Evolutionary conservation across 257 asterid species (phyloP).

Genomic region (Lycium ferocissimum): DNA sequence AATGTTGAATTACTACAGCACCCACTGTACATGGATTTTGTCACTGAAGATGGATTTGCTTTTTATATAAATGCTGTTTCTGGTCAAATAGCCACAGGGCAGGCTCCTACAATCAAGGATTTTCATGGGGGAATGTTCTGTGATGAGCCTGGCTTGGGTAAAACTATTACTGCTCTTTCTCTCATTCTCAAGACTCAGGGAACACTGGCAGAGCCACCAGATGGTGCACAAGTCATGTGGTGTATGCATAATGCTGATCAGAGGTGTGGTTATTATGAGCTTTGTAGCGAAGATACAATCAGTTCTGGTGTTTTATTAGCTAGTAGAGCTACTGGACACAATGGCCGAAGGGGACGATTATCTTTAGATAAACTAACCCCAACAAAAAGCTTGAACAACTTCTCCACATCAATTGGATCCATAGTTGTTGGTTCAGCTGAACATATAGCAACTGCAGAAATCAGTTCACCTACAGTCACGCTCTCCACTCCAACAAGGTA

Average conservation of each 20-base stretch:
- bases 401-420: constrained; percentile 44
- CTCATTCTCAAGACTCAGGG: constrained; percentile 89
- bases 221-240: constrained; percentile 74
- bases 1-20: constrained; percentile 61
- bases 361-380: constrained; percentile 68
- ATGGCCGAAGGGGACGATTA: constrained; percentile 72
- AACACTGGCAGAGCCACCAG: constrained; percentile 78
- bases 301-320: constrained; percentile 41
- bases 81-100: constrained; percentile 70
- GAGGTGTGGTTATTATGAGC: constrained; percentile 89
- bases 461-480: constrained; percentile 43
- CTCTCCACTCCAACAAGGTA: constrained; percentile 44
- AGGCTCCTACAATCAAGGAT: constrained; percentile 67
- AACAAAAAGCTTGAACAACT: constrained; percentile 33
- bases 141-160: constrained; percentile 99
- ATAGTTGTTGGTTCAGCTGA: constrained; percentile 40
- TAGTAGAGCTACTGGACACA: constrained; percentile 52
- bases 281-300: constrained; percentile 48
- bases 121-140: constrained; percentile 97
- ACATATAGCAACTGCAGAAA: constrained; percentile 46
- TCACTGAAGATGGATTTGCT: constrained; percentile 70
- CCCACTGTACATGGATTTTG: constrained; percentile 74
- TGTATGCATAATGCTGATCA: constrained; percentile 70
- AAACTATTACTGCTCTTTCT: constrained; percentile 92
- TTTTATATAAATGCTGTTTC: constrained; percentile 72